These are phyloP conservation scores for Paecilomyces fulvus DNA, from an alignment of 2,329 filamentous ascomycete genomes.

Conservation along the genomic window DNA sequence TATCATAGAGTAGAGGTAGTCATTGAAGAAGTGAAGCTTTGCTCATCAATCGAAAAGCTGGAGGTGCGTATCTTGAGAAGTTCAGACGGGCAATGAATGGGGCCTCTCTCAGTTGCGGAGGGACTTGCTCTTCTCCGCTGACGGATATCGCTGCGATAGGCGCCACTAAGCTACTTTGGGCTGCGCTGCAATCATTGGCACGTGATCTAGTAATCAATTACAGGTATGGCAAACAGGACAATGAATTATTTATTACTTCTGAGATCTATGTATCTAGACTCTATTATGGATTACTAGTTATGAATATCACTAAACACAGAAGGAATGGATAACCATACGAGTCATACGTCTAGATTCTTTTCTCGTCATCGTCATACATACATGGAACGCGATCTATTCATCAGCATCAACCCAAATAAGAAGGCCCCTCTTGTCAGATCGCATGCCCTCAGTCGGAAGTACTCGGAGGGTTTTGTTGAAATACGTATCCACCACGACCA, in stretches of 20 bases:
- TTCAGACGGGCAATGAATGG: background rate
- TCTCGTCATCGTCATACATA: background rate
- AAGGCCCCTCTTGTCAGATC: slow-evolving; percentile 45
- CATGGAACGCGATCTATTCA: slow-evolving; percentile 11
- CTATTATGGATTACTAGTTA: background rate
- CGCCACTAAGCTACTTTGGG: background rate
- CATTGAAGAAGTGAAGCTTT: background rate
- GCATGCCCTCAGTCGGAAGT: slow-evolving; percentile 64
- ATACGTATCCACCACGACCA: slow-evolving; percentile 79
- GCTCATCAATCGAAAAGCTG: background rate
- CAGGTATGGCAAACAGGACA: too few species aligned
- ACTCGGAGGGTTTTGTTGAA: slow-evolving; percentile 86
- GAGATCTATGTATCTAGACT: background rate
- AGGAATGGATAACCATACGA: background rate
- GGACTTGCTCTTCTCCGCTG: background rate
- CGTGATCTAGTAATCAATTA: background rate
- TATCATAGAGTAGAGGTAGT: background rate
- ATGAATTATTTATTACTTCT: background rate
- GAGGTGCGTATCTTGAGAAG: background rate
- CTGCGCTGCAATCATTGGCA: background rate
- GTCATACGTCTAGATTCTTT: background rate
- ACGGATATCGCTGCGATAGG: background rate
- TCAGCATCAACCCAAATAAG: slow-evolving; percentile 37
- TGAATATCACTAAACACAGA: too few species aligned
- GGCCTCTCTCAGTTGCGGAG: background rate